Evolutionary conservation across 2,329 filamentous ascomycete genomes (phyloP), one percentile per base, ranked within the genome.

Genomic region (Knufia fluminis): DNA sequence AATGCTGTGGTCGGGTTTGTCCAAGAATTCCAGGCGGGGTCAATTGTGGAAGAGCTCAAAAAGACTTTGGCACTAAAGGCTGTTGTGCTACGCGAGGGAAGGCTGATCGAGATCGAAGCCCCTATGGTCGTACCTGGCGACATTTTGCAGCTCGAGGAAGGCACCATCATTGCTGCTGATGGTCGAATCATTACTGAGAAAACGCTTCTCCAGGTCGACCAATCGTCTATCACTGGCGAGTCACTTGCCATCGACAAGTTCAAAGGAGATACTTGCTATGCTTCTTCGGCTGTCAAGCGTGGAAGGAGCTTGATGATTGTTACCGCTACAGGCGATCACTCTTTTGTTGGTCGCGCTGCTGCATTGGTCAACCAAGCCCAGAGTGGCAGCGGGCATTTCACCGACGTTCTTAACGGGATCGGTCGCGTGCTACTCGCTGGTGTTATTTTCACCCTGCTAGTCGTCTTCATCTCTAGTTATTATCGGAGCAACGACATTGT

Each of bases 161-260:
- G 88, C 70, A 91, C 86, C 56, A 94, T 94, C 60, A 86, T 94
- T 60, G 86, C 88, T 56, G 89, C 88, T 58, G 89, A 95, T 68
- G 88, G 88, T 59, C 83, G 83, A 58, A 83, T 94, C 61, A 81
- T 92, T 55, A 89, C 86, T 61, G 83, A 90, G 60, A 82, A 83
- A 66, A 84, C 86, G 53, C 89, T 88, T 74, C 77, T 91, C 54
- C 88, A 94, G 71, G 84, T 94, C 56, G 88, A 95, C 69, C 89
- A 94, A 74, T 94, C 88, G 53, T 82, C 86, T 66, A 88, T 94
- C 65, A 94, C 89, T 52, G 88, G 89, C 60, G 88, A 95, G 71
- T 94, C 89, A 57, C 81, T 94, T 52, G 87, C 88, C 59, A 87
- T 92, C 59, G 87, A 94, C 71, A 94, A 92, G 76, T 83, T 86